phyloP scores from a whole-genome alignment of 129 eudicot species.

The carrot (Daucus carota) region DH1_v3.0 NC_030381.2:1518501-1519000 shows the following conservation, averaged over 20 bases:
- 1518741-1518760: too few species aligned
- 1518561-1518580: background rate
- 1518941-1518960: background rate
- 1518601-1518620: too few species aligned
- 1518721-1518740: too few species aligned
- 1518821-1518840: background rate
- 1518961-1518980: constrained; percentile 46
- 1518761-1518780: too few species aligned
- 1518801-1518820: background rate
- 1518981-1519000: constrained; percentile 45
- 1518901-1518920: background rate
- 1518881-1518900: background rate
- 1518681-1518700: too few species aligned
- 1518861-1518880: background rate
- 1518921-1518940: background rate
- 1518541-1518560: constrained; percentile 54
- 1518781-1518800: too few species aligned
- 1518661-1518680: too few species aligned
- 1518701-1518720: too few species aligned
- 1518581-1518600: background rate
- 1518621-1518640: too few species aligned
- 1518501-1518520: constrained; percentile 24
- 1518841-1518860: background rate
- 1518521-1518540: constrained; percentile 48
- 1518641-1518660: too few species aligned